Evolutionary conservation across 495 filamentous ascomycete genomes (phyloP).

Genomic region (Lasiosphaeria hispida): DNA sequence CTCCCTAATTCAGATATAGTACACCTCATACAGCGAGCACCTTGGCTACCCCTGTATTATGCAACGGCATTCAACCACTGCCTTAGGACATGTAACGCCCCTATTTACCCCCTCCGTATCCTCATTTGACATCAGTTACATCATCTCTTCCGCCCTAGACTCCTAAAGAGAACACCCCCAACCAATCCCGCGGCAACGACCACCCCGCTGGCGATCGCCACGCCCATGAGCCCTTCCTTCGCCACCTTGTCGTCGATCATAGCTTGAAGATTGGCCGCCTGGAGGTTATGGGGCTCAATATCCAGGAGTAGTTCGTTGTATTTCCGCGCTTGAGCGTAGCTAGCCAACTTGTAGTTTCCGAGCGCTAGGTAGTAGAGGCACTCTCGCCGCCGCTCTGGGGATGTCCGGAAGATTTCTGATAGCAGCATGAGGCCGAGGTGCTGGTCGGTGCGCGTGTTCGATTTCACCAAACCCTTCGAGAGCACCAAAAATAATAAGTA

Average conservation of each 20-base stretch:
- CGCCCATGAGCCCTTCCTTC: slow-evolving; percentile 88
- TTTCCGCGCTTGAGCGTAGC: slow-evolving; percentile 87
- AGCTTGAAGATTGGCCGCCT: slow-evolving; percentile 76
- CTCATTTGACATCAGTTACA: not conserved
- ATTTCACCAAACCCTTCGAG: slow-evolving; percentile 87
- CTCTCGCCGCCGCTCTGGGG: slow-evolving; percentile 88
- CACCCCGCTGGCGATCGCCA: slow-evolving; percentile 93
- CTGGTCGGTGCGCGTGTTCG: slow-evolving; percentile 74
- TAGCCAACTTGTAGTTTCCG: slow-evolving; percentile 96
- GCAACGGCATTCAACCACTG: too few relatives aligned
- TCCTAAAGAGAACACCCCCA: slow-evolving; percentile 76
- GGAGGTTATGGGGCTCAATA: slow-evolving; percentile 83
- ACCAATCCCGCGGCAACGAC: slow-evolving; percentile 92
- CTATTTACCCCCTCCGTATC: not conserved
- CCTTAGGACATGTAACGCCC: too few relatives aligned
- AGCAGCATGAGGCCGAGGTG: slow-evolving; percentile 92
- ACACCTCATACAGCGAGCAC: too few relatives aligned
- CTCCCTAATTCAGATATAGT: too few relatives aligned
- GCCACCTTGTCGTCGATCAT: slow-evolving; percentile 96
- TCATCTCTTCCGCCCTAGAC: slow-evolving; percentile 37
- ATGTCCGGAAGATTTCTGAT: slow-evolving; percentile 92
- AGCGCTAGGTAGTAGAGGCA: slow-evolving; percentile 97
- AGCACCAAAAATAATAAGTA: not conserved
- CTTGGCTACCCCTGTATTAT: too few relatives aligned
- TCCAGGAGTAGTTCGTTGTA: slow-evolving; percentile 93